A percentile compares a stretch with the other conserved stretches of the same genome.
phyloP scores from a whole-genome alignment of 805 yeast genomes.

The Myxozyma udenii region DNA sequence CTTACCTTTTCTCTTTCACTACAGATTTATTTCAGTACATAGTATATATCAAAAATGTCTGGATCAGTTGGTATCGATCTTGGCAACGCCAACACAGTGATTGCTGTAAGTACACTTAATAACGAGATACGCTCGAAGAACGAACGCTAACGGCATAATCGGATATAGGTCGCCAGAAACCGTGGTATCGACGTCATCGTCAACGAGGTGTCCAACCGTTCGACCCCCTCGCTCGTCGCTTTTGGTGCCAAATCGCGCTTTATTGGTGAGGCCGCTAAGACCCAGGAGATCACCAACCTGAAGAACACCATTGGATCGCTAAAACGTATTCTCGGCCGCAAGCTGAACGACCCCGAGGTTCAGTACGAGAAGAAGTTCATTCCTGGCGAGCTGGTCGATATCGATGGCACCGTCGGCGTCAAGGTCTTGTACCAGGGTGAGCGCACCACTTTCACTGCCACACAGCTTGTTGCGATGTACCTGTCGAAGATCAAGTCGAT shows the following conservation, averaged over 20 bases:
- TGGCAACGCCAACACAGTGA: conserved; percentile 90
- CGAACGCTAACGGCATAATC: not conserved
- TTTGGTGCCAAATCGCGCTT: conserved; percentile 86
- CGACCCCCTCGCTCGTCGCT: conserved; percentile 90
- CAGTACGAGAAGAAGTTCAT: conserved; percentile 68
- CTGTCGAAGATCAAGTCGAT: conserved; percentile 83
- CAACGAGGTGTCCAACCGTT: conserved; percentile 96
- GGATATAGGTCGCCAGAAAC: conserved; percentile 72
- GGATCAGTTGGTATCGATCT: conserved; percentile 76
- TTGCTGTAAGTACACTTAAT: conserved; percentile 50
- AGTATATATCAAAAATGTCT: conserved; percentile 17
- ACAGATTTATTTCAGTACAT: not conserved
- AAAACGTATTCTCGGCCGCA: conserved; percentile 86
- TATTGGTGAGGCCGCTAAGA: conserved; percentile 93
- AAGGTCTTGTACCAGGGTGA: conserved; percentile 82
- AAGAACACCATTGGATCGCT: conserved; percentile 94
- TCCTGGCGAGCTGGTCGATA: conserved; percentile 67
- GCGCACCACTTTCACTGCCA: conserved; percentile 72
- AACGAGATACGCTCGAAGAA: not conserved
- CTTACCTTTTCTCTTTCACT: too few species aligned
- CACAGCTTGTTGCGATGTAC: conserved; percentile 94
- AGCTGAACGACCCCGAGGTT: conserved; percentile 71
- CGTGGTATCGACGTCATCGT: conserved; percentile 98
- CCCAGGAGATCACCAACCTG: conserved; percentile 92
- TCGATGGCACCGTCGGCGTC: conserved; percentile 68